These are phyloP conservation scores for Kodamaea alishanica DNA, from an alignment of 1,139 yeast species.

Conservation along the genomic window DNA sequence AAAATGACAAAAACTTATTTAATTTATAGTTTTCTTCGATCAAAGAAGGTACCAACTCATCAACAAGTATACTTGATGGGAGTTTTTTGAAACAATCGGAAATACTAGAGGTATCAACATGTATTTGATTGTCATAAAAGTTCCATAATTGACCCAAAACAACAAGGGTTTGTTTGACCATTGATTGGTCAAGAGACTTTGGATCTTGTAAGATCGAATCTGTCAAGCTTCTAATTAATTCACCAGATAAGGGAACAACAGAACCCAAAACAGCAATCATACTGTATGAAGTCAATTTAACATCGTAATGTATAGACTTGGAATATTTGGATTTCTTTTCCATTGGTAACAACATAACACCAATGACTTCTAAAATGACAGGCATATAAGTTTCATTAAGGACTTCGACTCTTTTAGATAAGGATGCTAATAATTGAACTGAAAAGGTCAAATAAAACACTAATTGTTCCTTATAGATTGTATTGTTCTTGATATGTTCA, in stretches of 20 bases:
- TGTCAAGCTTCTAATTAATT: conserved; percentile 65
- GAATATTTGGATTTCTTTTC: conserved; percentile 17
- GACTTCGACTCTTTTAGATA: conserved; percentile 25
- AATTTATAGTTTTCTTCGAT: conserved; percentile 28
- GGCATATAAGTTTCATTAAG: conserved; percentile 44
- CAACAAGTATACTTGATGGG: conserved; percentile 12
- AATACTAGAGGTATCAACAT: conserved; percentile 10
- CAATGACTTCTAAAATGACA: conserved; percentile 52
- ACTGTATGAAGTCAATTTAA: conserved; percentile 81
- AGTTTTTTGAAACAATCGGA: conserved; percentile 19
- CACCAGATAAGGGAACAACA: conserved; percentile 62
- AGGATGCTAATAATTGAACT: conserved; percentile 53
- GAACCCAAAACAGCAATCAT: conserved; percentile 73
- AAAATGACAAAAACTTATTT: conserved; percentile 30
- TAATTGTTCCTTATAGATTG: conserved; percentile 66
- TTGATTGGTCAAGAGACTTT: conserved; percentile 17
- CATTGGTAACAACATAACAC: conserved; percentile 44
- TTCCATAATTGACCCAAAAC: conserved; percentile 45
- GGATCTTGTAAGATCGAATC: conserved; percentile 53
- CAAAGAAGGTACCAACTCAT: conserved; percentile 16
- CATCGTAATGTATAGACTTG: conserved; percentile 49
- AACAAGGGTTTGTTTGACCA: conserved; percentile 33
- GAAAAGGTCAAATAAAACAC: conserved; percentile 75
- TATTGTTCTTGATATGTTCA: conserved; percentile 50
- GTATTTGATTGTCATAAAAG: conserved; percentile 18